A percentile compares a stretch with the other conserved stretches of the same genome.
Conservation (phyloP, 345 rosid genomes). For the Populus euphratica region DNA sequence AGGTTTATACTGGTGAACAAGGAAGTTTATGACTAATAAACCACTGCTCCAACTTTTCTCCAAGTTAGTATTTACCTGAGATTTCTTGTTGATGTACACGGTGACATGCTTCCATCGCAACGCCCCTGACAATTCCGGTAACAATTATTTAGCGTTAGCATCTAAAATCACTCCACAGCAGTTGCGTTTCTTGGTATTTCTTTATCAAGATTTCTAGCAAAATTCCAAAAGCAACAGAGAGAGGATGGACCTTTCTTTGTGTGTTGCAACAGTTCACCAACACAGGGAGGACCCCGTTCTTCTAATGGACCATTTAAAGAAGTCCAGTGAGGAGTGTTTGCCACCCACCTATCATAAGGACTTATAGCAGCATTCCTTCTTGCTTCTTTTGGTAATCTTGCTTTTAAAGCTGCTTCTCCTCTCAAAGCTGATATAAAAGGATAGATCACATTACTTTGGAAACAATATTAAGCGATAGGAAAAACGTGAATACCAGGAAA, state of each 20-base stretch:
- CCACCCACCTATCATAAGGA: conserved; percentile 59
- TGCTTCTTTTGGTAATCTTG: conserved; percentile 82
- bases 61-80: conserved; percentile 47
- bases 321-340: conserved; percentile 46
- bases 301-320: conserved; percentile 33
- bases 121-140: conserved; percentile 47
- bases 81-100: conserved; percentile 66
- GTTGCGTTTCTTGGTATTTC: background rate
- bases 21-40: background rate
- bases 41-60: background rate
- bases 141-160: background rate
- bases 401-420: conserved; percentile 80
- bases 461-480: background rate
- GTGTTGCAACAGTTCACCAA: conserved; percentile 69
- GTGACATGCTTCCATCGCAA: conserved; percentile 56
- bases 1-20: background rate
- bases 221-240: background rate
- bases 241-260: conserved; percentile 55
- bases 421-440: conserved; percentile 54
- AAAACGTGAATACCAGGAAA: background rate
- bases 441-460: background rate
- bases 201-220: background rate
- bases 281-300: conserved; percentile 45
- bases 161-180: background rate
- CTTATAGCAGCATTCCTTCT: conserved; percentile 79